These are phyloP conservation scores for Vaccinium corymbosum DNA, from an alignment of 148 eudicot species.

Conservation along the genomic window DNA sequence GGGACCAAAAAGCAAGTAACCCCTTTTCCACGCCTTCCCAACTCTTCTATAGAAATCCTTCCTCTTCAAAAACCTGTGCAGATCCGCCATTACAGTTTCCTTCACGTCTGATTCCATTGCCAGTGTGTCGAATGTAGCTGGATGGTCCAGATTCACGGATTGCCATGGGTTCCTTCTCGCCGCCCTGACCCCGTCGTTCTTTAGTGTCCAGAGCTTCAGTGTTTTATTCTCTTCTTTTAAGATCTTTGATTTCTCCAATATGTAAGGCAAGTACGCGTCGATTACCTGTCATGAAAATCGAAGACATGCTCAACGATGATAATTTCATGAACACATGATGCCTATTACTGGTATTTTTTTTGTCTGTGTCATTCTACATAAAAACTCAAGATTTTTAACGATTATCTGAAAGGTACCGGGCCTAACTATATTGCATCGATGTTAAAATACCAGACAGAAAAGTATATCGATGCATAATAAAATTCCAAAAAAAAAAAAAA, in stretches of 20 bases:
- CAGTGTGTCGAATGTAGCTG: slow-evolving; percentile 27
- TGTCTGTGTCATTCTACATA: too few relatives aligned
- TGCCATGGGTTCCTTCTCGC: slow-evolving; percentile 17
- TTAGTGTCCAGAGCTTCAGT: slow-evolving; percentile 19
- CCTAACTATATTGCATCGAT: too few relatives aligned
- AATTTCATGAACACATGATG: background rate
- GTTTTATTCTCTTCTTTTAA: slow-evolving; percentile 18
- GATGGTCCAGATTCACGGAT: slow-evolving; percentile 27
- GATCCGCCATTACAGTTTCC: slow-evolving; percentile 17
- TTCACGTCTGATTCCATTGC: slow-evolving; percentile 21
- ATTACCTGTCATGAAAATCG: background rate
- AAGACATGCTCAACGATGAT: background rate
- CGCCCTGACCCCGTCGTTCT: background rate
- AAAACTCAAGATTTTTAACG: too few relatives aligned
- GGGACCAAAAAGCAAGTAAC: slow-evolving; percentile 25
- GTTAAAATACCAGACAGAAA: too few relatives aligned
- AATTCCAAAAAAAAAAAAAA: too few relatives aligned
- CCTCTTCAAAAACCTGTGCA: slow-evolving; percentile 27
- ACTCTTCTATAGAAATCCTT: slow-evolving; percentile 22
- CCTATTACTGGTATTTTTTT: too few relatives aligned
- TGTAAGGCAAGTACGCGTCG: slow-evolving; percentile 16
- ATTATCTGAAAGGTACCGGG: too few relatives aligned
- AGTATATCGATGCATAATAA: too few relatives aligned
- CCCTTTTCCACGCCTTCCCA: slow-evolving; percentile 36
- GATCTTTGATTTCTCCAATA: slow-evolving; percentile 14